Evolutionary conservation across 2,329 filamentous ascomycete species (phyloP).

Genomic region (Aspergillus pseudoglaucus): DNA sequence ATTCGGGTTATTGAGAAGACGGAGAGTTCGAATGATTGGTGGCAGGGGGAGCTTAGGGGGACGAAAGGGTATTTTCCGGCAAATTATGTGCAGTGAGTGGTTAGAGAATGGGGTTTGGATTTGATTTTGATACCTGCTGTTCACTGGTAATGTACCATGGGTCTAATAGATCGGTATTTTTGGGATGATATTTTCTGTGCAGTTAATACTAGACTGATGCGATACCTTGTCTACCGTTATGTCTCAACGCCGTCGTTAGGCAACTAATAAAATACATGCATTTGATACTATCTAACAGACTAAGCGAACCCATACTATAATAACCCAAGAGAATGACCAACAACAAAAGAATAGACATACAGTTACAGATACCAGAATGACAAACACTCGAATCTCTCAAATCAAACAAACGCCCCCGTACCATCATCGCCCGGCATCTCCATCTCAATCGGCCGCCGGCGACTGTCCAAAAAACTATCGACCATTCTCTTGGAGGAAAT

Average conservation of each 20-base stretch:
- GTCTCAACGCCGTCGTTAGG: too few relatives aligned
- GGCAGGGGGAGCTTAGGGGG: conserved; percentile 70
- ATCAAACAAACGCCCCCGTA: conserved; percentile 22
- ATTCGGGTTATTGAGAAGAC: conserved; percentile 76
- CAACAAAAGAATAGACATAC: neutral
- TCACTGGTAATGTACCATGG: too few relatives aligned
- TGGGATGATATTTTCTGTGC: neutral
- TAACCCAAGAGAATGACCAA: neutral
- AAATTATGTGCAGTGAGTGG: conserved; percentile 61
- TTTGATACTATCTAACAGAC: neutral
- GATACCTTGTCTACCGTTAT: too few relatives aligned
- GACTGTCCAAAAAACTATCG: conserved; percentile 30
- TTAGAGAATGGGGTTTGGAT: neutral
- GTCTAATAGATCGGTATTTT: too few relatives aligned
- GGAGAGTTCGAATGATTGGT: conserved; percentile 76
- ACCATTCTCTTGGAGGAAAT: conserved; percentile 34
- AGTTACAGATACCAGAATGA: neutral
- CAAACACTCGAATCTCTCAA: neutral
- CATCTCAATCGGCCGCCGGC: conserved; percentile 19
- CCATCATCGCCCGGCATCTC: conserved; percentile 11
- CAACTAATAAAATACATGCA: too few relatives aligned
- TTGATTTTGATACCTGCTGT: neutral
- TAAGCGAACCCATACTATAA: neutral
- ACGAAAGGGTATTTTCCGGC: conserved; percentile 69
- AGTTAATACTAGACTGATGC: neutral